Conservation (phyloP, 257 asterid species). For the Nicotiana obtusifolia region DNA sequence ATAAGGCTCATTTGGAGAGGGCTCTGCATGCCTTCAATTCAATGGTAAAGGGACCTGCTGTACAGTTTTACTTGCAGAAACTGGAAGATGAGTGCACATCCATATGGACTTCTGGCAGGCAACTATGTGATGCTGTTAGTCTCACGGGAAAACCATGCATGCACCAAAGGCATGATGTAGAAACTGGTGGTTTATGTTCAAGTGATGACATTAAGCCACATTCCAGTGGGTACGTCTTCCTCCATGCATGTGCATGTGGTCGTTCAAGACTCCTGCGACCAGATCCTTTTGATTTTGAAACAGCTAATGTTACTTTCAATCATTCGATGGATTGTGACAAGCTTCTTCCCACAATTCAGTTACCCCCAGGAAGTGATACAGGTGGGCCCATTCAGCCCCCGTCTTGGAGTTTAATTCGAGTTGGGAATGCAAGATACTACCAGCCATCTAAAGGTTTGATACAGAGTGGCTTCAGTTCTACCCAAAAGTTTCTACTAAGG, state of each 20-base stretch:
- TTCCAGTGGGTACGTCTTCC: constrained; percentile 88
- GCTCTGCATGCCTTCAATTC: constrained; percentile 54
- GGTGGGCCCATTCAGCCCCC: constrained; percentile 44
- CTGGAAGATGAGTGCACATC: constrained; percentile 78
- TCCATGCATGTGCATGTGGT: constrained; percentile 99
- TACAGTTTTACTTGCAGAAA: constrained; percentile 44
- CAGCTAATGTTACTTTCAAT: constrained; percentile 56
- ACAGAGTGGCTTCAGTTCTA: constrained; percentile 80
- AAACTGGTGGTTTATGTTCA: constrained; percentile 20
- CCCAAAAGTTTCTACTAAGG: constrained; percentile 66
- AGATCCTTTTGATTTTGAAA: constrained; percentile 86
- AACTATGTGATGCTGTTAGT: constrained; percentile 90
- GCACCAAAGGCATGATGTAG: constrained; percentile 62
- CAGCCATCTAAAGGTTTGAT: constrained; percentile 79
- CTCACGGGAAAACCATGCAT: constrained; percentile 94
- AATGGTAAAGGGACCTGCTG: constrained; percentile 86
- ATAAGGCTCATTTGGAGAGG: constrained; percentile 61
- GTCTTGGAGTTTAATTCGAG: constrained; percentile 77
- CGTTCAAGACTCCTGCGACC: constrained; percentile 78
- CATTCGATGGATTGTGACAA: constrained; percentile 78
- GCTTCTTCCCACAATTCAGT: constrained; percentile 59
- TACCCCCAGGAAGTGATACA: constrained; percentile 41
- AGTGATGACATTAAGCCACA: constrained; percentile 45
- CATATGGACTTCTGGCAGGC: constrained; percentile 87
- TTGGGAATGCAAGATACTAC: constrained; percentile 80